phyloP scores from a whole-genome alignment of 176 grass and related monocot genomes.

The Canna indica region DNA sequence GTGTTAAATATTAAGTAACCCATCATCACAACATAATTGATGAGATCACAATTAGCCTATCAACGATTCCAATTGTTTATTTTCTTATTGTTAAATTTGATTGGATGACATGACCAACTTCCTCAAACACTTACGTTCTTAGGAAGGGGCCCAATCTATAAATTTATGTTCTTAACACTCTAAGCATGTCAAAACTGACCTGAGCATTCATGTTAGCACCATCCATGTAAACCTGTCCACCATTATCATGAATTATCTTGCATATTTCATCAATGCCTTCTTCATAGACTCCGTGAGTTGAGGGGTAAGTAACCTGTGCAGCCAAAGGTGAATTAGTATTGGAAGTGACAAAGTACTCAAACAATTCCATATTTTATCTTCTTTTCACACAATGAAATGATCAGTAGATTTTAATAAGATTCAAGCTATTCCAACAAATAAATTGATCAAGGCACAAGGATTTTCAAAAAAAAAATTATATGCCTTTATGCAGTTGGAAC shows the following conservation, averaged over 20 bases:
- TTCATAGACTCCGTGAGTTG: conserved; percentile 99
- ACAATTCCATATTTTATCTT: background rate
- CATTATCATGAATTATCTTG: conserved; percentile 96
- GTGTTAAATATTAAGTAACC: background rate
- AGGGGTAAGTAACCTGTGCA: conserved; percentile 92
- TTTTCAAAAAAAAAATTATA: no score
- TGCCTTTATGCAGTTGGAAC: background rate
- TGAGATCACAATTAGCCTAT: no score
- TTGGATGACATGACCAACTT: background rate
- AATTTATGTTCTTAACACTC: no score
- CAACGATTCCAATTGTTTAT: background rate
- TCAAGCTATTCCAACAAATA: background rate
- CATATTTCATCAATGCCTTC: conserved; percentile 99
- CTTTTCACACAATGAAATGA: background rate
- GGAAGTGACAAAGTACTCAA: background rate
- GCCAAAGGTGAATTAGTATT: conserved; percentile 14
- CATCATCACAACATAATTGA: background rate
- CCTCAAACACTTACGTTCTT: background rate
- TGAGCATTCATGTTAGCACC: conserved; percentile 99
- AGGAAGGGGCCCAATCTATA: no score
- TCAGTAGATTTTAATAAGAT: background rate
- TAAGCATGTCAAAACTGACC: no score
- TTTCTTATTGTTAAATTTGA: background rate
- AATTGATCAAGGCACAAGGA: no score
- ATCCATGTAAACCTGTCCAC: conserved; percentile 98